Percentiles rank a stretch among this genome's conserved stretches.
Conservation (phyloP, 106 monocot genomes). For the Narthecium ossifragum region DNA sequence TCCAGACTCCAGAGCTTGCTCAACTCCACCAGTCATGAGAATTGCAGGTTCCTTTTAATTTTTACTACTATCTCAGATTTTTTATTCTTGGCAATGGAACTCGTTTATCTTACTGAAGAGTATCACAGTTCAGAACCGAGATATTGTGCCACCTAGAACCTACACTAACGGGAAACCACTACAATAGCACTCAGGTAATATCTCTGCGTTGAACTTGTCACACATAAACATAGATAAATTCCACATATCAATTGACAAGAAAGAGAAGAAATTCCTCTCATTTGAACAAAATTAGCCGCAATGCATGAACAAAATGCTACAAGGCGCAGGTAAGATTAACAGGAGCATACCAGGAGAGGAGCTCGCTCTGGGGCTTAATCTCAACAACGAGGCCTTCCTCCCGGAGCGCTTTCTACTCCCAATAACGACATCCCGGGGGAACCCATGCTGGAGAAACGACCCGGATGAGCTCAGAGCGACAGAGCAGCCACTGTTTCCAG, state of each 20-base stretch:
- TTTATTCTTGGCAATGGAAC: neutral
- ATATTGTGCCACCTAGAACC: neutral
- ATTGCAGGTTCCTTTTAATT: too few species aligned
- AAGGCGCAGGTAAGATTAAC: neutral
- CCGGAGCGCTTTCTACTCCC: neutral
- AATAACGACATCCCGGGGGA: neutral
- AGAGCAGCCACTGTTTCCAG: too few species aligned
- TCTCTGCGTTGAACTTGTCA: neutral
- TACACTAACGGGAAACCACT: neutral
- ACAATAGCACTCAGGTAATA: too few species aligned
- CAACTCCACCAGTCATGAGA: too few species aligned
- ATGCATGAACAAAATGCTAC: neutral
- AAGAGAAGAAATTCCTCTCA: too few species aligned
- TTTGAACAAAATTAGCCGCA: too few species aligned
- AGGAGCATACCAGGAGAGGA: slow-evolving; percentile 1
- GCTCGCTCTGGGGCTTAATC: neutral
- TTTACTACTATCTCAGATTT: too few species aligned
- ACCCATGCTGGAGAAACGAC: neutral
- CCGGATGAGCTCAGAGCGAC: too few species aligned
- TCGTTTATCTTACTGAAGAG: neutral
- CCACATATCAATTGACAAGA: neutral
- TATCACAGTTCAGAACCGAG: neutral
- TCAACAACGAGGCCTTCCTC: neutral
- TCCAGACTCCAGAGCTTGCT: too few species aligned
- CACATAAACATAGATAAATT: neutral